A percentile compares a stretch with the other conserved stretches of the same genome.
These are phyloP conservation scores for Starmerella riodocensis DNA, from an alignment of 805 yeast genomes.

Conservation along the genomic window DNA sequence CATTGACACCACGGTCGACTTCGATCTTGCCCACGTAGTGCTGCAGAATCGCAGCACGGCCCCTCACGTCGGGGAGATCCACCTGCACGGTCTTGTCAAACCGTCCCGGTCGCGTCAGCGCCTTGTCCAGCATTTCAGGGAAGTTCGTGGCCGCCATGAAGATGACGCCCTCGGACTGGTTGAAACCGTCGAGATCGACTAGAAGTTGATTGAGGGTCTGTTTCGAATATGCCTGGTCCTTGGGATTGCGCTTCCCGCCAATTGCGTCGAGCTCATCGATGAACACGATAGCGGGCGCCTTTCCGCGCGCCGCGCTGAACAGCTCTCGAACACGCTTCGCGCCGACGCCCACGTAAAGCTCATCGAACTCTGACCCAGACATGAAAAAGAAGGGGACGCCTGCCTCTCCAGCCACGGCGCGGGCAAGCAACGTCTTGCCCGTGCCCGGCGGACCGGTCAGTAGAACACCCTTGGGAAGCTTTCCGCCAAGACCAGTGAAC, in stretches of 20 bases:
- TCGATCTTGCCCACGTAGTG: constrained; percentile 90
- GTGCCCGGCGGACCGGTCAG: constrained; percentile 99
- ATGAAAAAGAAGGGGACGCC: constrained; percentile 97
- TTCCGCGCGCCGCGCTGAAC: constrained; percentile 81
- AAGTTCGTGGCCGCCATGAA: constrained; percentile 97
- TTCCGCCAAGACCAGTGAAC: constrained; percentile 94
- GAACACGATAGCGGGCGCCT: constrained; percentile 93
- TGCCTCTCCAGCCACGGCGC: constrained; percentile 98
- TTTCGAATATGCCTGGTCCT: constrained; percentile 95
- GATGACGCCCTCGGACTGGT: constrained; percentile 84
- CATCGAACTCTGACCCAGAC: constrained; percentile 98
- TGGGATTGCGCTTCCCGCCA: constrained; percentile 95
- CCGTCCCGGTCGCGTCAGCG: constrained; percentile 95
- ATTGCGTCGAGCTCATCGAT: constrained; percentile 97
- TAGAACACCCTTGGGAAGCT: constrained; percentile 91
- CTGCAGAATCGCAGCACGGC: constrained; percentile 80
- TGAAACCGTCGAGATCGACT: constrained; percentile 86
- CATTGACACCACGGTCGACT: constrained; percentile 70
- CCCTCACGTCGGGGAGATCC: constrained; percentile 94
- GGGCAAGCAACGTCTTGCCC: constrained; percentile 89
- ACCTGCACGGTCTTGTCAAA: constrained; percentile 93
- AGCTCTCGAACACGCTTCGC: constrained; percentile 94
- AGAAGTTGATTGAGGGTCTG: constrained; percentile 92
- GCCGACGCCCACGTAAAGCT: constrained; percentile 96
- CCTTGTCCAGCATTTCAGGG: constrained; percentile 93